Evolutionary conservation across 2,329 filamentous ascomycete species (phyloP).

Genomic region (Phialophora tarda): DNA sequence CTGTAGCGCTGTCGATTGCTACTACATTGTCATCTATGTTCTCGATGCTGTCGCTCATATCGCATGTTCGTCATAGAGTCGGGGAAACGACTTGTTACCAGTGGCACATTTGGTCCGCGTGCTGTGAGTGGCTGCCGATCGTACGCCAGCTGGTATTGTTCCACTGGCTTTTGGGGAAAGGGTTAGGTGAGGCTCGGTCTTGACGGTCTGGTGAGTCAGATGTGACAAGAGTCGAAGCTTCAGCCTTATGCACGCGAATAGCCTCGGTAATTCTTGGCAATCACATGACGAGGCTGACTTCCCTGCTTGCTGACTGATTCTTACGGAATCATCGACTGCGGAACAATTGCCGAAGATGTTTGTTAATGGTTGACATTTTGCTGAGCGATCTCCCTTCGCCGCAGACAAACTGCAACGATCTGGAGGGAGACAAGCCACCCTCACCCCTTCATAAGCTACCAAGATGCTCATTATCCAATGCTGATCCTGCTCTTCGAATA

Average conservation of each 20-base stretch:
- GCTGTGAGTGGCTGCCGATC: no score
- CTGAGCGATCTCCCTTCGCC: background rate
- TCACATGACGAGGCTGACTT: constrained; percentile 7
- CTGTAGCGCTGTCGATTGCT: background rate
- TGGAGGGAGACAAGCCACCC: background rate
- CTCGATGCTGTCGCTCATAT: background rate
- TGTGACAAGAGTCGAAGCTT: background rate
- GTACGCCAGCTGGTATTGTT: no score
- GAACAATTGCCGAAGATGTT: constrained; percentile 20
- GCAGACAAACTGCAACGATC: background rate
- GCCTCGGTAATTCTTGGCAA: background rate
- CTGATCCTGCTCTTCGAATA: constrained; percentile 4
- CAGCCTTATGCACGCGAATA: background rate
- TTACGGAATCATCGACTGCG: constrained; percentile 29
- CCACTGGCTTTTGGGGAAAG: no score
- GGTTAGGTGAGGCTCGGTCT: no score
- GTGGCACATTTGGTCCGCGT: background rate
- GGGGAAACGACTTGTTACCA: background rate
- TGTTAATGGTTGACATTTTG: background rate
- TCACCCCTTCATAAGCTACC: constrained; percentile 17
- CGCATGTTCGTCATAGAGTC: background rate
- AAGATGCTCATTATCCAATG: constrained; percentile 6
- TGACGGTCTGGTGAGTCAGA: no score
- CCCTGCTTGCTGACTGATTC: constrained; percentile 33
- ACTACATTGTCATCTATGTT: background rate